Conservation (phyloP, 2,329 filamentous ascomycete species). For the Thielaviopsis euricoi region DNA sequence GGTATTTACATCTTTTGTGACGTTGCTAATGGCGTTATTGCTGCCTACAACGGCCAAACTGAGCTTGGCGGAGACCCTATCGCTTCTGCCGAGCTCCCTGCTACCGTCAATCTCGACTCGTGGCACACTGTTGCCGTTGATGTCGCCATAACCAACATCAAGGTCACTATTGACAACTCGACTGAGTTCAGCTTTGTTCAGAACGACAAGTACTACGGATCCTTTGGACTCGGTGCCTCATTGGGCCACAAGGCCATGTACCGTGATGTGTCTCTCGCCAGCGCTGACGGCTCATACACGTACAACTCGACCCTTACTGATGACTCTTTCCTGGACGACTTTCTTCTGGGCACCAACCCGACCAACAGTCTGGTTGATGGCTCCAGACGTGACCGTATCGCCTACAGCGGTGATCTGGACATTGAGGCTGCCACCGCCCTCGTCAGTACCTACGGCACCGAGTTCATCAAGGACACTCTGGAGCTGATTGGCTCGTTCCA, state of each 20-base stretch:
- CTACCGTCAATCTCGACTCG: not conserved
- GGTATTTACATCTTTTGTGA: conserved; percentile 19
- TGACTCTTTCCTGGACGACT: conserved; percentile 18
- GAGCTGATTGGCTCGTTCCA: conserved; percentile 19
- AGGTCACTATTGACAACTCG: conserved; percentile 13
- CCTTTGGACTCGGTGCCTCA: conserved; percentile 19
- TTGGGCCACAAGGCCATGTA: conserved; percentile 17
- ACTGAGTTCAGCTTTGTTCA: conserved; percentile 17
- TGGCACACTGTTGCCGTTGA: conserved; percentile 12
- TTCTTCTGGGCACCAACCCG: conserved; percentile 21
- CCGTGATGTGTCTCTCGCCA: conserved; percentile 13
- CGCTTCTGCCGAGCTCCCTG: not conserved
- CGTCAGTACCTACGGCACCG: conserved; percentile 16
- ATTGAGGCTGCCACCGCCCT: conserved; percentile 16
- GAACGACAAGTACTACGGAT: conserved; percentile 16
- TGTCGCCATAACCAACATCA: conserved; percentile 14
- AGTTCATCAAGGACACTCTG: conserved; percentile 16
- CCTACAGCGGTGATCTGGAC: conserved; percentile 20
- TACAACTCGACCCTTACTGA: conserved; percentile 17
- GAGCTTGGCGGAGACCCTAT: not conserved
- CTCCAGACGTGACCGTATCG: conserved; percentile 20
- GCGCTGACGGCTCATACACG: conserved; percentile 10
- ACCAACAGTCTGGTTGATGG: conserved; percentile 20
- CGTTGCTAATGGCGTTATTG: conserved; percentile 8
- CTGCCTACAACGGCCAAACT: conserved; percentile 7